phyloP scores from a whole-genome alignment of 441 rosid genomes.

The Populus hybrid region DNA sequence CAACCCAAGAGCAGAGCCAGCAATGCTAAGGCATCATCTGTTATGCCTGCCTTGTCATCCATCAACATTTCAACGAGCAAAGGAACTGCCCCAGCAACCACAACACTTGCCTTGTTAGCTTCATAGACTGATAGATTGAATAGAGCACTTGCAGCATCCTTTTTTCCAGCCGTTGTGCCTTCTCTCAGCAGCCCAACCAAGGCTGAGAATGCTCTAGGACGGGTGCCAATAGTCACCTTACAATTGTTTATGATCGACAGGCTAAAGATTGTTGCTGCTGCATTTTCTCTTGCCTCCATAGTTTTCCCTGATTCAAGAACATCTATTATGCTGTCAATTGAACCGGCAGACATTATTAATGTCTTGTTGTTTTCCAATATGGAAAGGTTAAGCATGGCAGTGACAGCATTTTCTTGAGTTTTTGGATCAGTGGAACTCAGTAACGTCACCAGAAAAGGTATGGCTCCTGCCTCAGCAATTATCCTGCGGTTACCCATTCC shows the following conservation, averaged over 20 bases:
- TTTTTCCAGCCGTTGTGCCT: slow-evolving; percentile 55
- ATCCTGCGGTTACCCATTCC: slow-evolving; percentile 67
- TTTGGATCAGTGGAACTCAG: slow-evolving; percentile 47
- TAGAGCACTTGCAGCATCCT: slow-evolving; percentile 59
- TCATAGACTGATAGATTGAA: slow-evolving; percentile 46
- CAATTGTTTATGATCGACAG: slow-evolving; percentile 51
- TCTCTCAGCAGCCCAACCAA: slow-evolving; percentile 49
- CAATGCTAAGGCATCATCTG: slow-evolving; percentile 57
- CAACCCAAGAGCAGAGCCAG: slow-evolving; percentile 44
- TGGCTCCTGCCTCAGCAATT: slow-evolving; percentile 63
- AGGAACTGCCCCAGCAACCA: slow-evolving; percentile 44
- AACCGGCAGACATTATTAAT: slow-evolving; percentile 70
- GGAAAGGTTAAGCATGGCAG: slow-evolving; percentile 66
- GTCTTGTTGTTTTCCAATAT: slow-evolving; percentile 60
- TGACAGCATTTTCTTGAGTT: slow-evolving; percentile 67
- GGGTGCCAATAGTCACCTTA: slow-evolving; percentile 48
- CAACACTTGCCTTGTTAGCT: slow-evolving; percentile 43
- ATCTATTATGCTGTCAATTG: slow-evolving; percentile 44
- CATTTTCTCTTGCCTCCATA: slow-evolving; percentile 71
- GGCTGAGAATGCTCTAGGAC: slow-evolving; percentile 46
- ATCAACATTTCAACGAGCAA: slow-evolving; percentile 52
- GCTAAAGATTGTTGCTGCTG: slow-evolving; percentile 71
- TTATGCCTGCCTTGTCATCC: slow-evolving; percentile 69
- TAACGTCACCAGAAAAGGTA: slow-evolving; percentile 58
- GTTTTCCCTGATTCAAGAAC: slow-evolving; percentile 60